Conservation (phyloP, 139 green algal genomes). For the Chlorella sp. region DNA sequence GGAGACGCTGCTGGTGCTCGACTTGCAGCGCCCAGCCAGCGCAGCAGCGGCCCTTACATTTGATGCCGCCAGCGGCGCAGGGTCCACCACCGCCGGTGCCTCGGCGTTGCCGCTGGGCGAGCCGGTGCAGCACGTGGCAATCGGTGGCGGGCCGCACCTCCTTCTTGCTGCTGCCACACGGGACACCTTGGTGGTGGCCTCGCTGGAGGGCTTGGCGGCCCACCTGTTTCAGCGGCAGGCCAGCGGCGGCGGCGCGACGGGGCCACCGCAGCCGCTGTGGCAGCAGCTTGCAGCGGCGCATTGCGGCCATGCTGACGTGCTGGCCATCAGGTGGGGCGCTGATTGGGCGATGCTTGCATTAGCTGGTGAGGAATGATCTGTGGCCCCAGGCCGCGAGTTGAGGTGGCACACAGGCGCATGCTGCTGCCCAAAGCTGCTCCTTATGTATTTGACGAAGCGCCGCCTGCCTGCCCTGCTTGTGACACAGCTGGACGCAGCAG, state of each 20-base stretch:
- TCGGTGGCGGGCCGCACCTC: slow-evolving; percentile 41
- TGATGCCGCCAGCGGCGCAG: background rate
- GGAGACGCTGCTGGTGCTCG: slow-evolving; percentile 12
- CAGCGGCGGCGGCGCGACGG: background rate
- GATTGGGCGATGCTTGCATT: too few relatives aligned
- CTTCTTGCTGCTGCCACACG: slow-evolving; percentile 37
- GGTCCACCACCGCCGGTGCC: background rate
- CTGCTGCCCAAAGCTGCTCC: too few relatives aligned
- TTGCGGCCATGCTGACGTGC: background rate
- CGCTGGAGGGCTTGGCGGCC: slow-evolving; percentile 27
- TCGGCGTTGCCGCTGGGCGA: background rate
- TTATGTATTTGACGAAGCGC: too few relatives aligned
- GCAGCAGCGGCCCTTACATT: background rate
- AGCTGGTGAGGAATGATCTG: too few relatives aligned
- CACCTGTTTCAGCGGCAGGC: slow-evolving; percentile 34
- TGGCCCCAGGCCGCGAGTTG: too few relatives aligned
- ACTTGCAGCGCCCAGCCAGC: background rate
- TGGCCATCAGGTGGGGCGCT: slow-evolving; percentile 18
- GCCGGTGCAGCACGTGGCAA: slow-evolving; percentile 23
- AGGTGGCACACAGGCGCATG: too few relatives aligned
- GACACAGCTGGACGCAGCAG: slow-evolving; percentile 43
- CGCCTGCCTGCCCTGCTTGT: too few relatives aligned
- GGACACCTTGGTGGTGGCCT: slow-evolving; percentile 19
- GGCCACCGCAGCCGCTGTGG: slow-evolving; percentile 24
- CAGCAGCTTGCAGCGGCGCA: slow-evolving; percentile 17